Conservation (phyloP, 192 early-diverging fungal species). For the Ambispora gerdemannii region DNA sequence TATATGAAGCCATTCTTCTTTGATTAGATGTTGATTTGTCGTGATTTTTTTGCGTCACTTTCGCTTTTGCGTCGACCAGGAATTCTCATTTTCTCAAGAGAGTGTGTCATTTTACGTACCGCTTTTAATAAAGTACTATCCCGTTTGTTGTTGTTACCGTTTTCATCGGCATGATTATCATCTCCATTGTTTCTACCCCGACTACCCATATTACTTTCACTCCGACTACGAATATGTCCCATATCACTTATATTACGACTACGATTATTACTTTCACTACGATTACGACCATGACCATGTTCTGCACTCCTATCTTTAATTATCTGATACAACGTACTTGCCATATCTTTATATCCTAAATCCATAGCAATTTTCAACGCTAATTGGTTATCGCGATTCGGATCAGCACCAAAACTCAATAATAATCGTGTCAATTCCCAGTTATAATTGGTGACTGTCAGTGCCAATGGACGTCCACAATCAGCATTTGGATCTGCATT, state of each 20-base stretch:
- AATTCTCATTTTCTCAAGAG: background rate
- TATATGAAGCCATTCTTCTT: no score
- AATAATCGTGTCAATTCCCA: slow-evolving; percentile 16
- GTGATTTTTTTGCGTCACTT: no score
- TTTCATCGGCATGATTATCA: background rate
- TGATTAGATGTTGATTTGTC: no score
- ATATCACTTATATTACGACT: background rate
- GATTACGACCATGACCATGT: background rate
- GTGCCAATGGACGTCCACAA: slow-evolving; percentile 20
- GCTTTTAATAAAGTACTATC: background rate
- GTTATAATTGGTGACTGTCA: slow-evolving; percentile 17
- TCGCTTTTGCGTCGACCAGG: background rate
- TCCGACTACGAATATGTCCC: background rate
- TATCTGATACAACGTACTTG: slow-evolving; percentile 19
- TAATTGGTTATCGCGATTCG: background rate
- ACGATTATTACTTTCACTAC: background rate
- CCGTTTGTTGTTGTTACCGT: no score
- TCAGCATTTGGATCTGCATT: slow-evolving; percentile 28
- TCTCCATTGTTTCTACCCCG: background rate
- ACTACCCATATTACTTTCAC: background rate
- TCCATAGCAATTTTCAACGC: slow-evolving; percentile 24
- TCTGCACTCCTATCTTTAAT: background rate
- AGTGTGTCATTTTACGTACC: background rate
- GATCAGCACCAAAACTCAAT: background rate
- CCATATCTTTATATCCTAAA: slow-evolving; percentile 28